Conservation (phyloP, 225 moss, liverwort and hornwort genomes). For the Anthoceros angustus region DNA sequence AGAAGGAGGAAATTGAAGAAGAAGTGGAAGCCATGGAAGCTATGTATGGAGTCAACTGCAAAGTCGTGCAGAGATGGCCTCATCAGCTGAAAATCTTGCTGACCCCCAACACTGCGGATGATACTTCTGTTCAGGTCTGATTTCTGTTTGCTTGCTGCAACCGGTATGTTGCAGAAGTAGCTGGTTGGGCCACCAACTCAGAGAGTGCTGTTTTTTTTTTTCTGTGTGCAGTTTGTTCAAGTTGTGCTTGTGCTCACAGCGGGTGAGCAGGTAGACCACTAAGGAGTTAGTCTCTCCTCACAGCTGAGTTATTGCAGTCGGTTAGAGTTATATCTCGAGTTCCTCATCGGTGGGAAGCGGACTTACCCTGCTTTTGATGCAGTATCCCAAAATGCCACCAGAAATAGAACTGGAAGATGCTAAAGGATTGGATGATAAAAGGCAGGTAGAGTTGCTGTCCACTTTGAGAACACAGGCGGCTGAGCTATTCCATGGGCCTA, state of each 20-base stretch:
- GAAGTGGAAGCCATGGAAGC: conserved; percentile 43
- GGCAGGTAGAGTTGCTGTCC: conserved; percentile 23
- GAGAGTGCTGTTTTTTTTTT: neutral
- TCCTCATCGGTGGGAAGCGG: no score
- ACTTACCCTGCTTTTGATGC: neutral
- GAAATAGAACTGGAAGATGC: conserved; percentile 27
- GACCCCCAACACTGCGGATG: conserved; percentile 39
- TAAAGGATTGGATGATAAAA: conserved; percentile 34
- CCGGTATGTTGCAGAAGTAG: neutral
- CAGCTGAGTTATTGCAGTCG: no score
- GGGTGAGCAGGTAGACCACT: conserved; percentile 17
- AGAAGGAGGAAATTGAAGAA: conserved; percentile 29
- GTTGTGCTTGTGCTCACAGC: conserved; percentile 34
- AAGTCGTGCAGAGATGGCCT: conserved; percentile 17
- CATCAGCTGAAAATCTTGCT: conserved; percentile 22
- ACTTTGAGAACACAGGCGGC: conserved; percentile 20
- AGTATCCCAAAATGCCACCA: conserved; percentile 32
- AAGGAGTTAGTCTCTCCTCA: neutral
- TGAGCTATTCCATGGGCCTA: conserved; percentile 28
- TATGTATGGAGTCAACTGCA: conserved; percentile 32
- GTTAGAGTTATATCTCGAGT: no score
- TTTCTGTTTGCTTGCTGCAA: neutral
- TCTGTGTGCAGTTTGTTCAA: conserved; percentile 31
- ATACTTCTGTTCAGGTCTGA: conserved; percentile 31
- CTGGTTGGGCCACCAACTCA: neutral